These are phyloP conservation scores for Gossypium mustelinum DNA, from an alignment of 345 rosid species.

Conservation along the genomic window DNA sequence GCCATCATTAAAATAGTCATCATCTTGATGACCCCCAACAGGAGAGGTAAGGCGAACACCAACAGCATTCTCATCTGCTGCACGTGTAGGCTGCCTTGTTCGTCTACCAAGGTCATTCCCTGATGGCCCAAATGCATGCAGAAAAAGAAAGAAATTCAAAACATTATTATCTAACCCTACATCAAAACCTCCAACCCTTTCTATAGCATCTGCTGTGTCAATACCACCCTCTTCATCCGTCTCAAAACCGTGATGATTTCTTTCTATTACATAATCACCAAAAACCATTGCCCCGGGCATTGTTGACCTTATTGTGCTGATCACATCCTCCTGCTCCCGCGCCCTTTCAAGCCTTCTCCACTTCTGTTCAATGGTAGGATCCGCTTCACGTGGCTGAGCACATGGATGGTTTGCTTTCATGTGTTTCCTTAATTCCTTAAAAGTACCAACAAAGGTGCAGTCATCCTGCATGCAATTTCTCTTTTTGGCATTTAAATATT, in stretches of 20 bases:
- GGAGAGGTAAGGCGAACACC: conserved; percentile 24
- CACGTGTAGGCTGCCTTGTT: conserved; percentile 33
- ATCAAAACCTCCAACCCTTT: conserved; percentile 37
- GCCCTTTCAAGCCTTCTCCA: conserved; percentile 80
- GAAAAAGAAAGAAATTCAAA: conserved; percentile 58
- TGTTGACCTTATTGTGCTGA: conserved; percentile 77
- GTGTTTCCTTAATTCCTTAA: conserved; percentile 89
- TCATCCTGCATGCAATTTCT: conserved; percentile 94
- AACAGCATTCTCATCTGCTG: conserved; percentile 32
- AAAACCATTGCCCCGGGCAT: conserved; percentile 87
- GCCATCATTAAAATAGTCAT: conserved; percentile 28
- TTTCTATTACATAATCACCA: conserved; percentile 83
- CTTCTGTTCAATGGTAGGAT: conserved; percentile 75
- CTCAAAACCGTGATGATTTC: conserved; percentile 47
- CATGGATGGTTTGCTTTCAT: conserved; percentile 75
- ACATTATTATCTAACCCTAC: conserved; percentile 55
- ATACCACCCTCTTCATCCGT: conserved; percentile 40
- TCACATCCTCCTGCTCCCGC: conserved; percentile 63
- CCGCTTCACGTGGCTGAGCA: conserved; percentile 74
- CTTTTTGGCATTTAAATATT: conserved; percentile 62
- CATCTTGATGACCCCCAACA: conserved; percentile 38
- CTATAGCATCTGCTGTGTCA: conserved; percentile 30
- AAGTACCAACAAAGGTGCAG: conserved; percentile 68
- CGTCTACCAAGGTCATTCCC: conserved; percentile 49
- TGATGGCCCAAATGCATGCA: conserved; percentile 73